Evolutionary conservation across 140 eudicot genomes (phyloP).

Genomic region (Senecio squalidus): DNA sequence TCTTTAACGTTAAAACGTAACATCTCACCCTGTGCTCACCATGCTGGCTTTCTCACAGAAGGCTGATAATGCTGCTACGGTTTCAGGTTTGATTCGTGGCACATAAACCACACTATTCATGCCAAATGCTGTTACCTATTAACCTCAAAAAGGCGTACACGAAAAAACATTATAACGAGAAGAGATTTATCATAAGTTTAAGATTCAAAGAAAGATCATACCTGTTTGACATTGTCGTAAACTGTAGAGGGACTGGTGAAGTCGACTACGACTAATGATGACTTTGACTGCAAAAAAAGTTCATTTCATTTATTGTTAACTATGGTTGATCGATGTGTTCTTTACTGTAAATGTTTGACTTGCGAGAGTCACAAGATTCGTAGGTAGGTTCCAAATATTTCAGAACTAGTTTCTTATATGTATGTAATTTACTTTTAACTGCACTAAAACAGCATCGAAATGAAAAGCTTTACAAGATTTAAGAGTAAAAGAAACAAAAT

Average conservation of each 20-base stretch:
- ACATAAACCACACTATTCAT: constrained; percentile 84
- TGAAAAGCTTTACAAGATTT: background rate
- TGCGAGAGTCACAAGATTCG: background rate
- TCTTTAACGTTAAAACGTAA: constrained; percentile 7
- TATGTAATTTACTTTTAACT: background rate
- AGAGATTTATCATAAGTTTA: background rate
- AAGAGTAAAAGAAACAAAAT: background rate
- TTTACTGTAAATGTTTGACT: constrained; percentile 3
- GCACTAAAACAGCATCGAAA: background rate
- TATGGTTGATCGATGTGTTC: background rate
- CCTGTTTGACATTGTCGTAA: constrained; percentile 93
- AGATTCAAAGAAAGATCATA: constrained; percentile 3
- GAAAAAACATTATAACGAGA: background rate
- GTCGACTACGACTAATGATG: constrained; percentile 76
- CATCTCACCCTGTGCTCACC: constrained; percentile 91
- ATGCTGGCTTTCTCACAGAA: constrained; percentile 96
- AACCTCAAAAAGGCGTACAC: constrained; percentile 13
- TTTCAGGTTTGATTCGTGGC: constrained; percentile 71
- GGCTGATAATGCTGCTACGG: constrained; percentile 67
- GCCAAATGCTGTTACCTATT: constrained; percentile 90
- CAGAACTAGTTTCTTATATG: background rate
- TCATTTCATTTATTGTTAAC: background rate
- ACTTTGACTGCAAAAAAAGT: constrained; percentile 46
- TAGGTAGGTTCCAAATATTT: background rate
- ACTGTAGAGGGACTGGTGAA: constrained; percentile 85